phyloP scores from a whole-genome alignment of 2,329 filamentous ascomycete genomes.

The Trichophyton rubrum region DNA sequence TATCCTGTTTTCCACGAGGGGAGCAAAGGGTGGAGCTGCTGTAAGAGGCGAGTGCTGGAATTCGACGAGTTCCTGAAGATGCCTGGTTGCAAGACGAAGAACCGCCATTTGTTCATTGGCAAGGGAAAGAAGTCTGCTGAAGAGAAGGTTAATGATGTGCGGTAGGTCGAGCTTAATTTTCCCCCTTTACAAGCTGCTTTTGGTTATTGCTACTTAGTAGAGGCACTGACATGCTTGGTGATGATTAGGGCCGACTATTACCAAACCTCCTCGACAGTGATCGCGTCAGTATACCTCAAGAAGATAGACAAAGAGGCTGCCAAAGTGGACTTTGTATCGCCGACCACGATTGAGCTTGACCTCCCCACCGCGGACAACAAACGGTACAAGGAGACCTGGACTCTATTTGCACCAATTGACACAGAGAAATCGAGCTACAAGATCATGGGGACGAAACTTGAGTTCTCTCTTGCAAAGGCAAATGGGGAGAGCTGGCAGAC shows the following conservation, averaged over 20 bases:
- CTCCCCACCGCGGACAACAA: constrained; percentile 78
- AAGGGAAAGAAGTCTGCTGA: constrained; percentile 55
- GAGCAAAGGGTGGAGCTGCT: constrained; percentile 95
- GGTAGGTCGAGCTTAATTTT: constrained; percentile 38
- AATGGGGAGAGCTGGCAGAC: constrained; percentile 76
- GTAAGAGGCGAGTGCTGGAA: constrained; percentile 85
- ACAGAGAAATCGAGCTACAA: constrained; percentile 62
- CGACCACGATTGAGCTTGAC: constrained; percentile 56
- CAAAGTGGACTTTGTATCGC: constrained; percentile 54
- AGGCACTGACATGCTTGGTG: constrained; percentile 3
- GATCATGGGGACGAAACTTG: constrained; percentile 79
- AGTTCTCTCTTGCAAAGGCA: constrained; percentile 60
- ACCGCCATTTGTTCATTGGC: constrained; percentile 70
- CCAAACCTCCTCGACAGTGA: constrained; percentile 73
- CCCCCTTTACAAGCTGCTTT: no score
- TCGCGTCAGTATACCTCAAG: constrained; percentile 88
- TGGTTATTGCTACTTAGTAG: neutral
- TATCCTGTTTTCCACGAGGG: constrained; percentile 93
- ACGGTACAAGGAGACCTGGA: constrained; percentile 61
- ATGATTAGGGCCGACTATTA: constrained; percentile 70
- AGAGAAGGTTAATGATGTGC: constrained; percentile 64
- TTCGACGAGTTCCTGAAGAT: constrained; percentile 98
- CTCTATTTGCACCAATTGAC: constrained; percentile 67
- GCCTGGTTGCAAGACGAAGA: constrained; percentile 73
- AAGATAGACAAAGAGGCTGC: constrained; percentile 81